phyloP scores from a whole-genome alignment of 2,329 filamentous ascomycete species.

The Chaetomiaceae sp. region DNA sequence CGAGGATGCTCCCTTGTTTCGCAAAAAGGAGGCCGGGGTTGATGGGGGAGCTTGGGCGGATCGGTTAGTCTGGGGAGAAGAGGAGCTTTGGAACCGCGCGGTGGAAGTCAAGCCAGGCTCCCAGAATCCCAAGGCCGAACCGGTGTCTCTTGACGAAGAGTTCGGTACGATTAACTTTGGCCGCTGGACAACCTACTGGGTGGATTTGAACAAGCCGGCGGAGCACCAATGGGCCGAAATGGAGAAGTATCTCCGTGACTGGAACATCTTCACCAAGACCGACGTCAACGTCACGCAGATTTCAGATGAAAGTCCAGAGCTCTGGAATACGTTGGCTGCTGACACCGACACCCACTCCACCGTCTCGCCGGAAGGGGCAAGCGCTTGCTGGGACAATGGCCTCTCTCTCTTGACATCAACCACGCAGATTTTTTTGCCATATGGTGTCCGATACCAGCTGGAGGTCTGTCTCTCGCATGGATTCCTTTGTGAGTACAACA shows the following conservation, averaged over 20 bases:
- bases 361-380: too few relatives aligned
- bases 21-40: conserved; percentile 34
- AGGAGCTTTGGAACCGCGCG: conserved; percentile 46
- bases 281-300: conserved; percentile 38
- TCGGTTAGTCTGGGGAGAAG: conserved; percentile 35
- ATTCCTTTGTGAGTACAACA: conserved; percentile 68
- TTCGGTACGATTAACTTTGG: conserved; percentile 47
- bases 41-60: conserved; percentile 32
- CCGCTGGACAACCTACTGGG: conserved; percentile 51
- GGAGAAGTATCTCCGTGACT: conserved; percentile 57
- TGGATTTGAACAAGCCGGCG: conserved; percentile 36
- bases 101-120: conserved; percentile 40
- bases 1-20: conserved; percentile 45
- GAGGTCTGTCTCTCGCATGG: conserved; percentile 88
- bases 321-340: conserved; percentile 42
- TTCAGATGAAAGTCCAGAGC: conserved; percentile 30
- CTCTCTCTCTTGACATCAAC: conserved; percentile 33
- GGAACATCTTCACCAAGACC: conserved; percentile 56
- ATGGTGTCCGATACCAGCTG: conserved; percentile 78
- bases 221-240: conserved; percentile 38
- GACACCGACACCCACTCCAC: conserved; percentile 20
- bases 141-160: conserved; percentile 37
- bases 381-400: conserved; percentile 18
- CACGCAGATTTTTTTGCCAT: conserved; percentile 49
- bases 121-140: conserved; percentile 30